Evolutionary conservation across 2,329 filamentous ascomycete genomes (phyloP), one percentile per base, ranked within the genome.

Genomic region (Exophiala oligosperma): DNA sequence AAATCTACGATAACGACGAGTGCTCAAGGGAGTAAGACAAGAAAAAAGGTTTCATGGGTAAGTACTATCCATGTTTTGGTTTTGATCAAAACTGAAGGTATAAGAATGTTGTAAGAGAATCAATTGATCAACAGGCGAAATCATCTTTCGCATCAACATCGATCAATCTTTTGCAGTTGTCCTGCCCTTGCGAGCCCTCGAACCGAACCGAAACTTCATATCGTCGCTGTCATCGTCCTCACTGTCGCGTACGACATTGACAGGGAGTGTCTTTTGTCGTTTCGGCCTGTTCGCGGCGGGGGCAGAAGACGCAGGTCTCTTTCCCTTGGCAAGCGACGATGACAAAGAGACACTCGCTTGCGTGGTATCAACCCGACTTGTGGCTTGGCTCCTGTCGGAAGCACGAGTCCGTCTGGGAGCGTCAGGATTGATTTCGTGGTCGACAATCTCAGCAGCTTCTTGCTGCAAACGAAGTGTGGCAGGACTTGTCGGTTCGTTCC

Each of bases 211-310:
- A 64, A 85, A 84, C 54, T 79, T 76, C 64, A 84, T 83, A 32
- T 80, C 80, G 62, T 80, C 81, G 65, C 84, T 82, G 28, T 84
- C 83, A 66, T 83, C 82, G 46, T 83, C 83, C 9, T 69, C 52
- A 68, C 65, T 63, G 69, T 68, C 58, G 7, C 55, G 57, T 29
- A 61, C 48, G 23, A 49, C 53, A 12, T 56, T 63, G 43, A 65
- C 63, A 38, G 64, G 63, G 72, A 74, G 52, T 50, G 56, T 59
- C 72, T 72, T 70, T 51, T 70, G 69, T 35, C 60, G 52, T 48
- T 67, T 65, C 9, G 62, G 23, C n/a, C 49, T 43, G 14, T 52
- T 49, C 28, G 58, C 41, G 14, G 37, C 54, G 4, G 43, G 37
- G 28, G 29, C 46, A 7, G 53, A 54, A 35, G 44, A 50, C 24